Evolutionary conservation across 1,284 basidiomycete species (phyloP), one percentile per base, ranked within the genome.

Genomic region (Naganishia sp.): DNA sequence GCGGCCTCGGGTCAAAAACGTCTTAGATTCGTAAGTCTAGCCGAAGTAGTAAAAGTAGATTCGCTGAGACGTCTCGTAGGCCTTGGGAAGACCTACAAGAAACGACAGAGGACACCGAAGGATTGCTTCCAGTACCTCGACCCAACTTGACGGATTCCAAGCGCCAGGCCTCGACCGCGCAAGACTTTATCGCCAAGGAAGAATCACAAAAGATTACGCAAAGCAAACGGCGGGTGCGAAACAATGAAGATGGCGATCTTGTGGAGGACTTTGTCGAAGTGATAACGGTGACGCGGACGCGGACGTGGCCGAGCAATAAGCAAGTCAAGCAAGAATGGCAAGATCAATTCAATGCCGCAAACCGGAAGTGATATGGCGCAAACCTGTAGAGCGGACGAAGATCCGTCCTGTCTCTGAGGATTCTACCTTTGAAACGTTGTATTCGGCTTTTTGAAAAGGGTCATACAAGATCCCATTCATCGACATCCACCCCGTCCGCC

Each of bases 391-490:
- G 47, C 7, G 17, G 2, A 21, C n/a, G 47, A 32, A 5, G 35
- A 39, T 28, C 28, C 28, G 28, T 28, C 28, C 35, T 39, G 35
- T 9, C 7, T 10, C 35, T 10, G 3, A 13, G 3, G 35, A 39
- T 39, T 13, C 7, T 39, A 39, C 13, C 35, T 39, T 39, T 9
- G 35, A 10, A 9, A 9, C 7, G 35, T 39, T 39, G 35, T 39
- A 39, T 39, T 10, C 35, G 4, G 35, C 7, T 39, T 9, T 39
- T 39, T 39, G 35, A 3, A 35, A 9, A 25, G 21, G 28, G 21
- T 49, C 45, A 66, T 10, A 66, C 51, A 13, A 66, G 45, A 45
- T 66, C 65, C 65, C 65, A 66, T 49, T 66, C 65, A 62, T 66
- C 65, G 11, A 17, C 65, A 31, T 46, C 65, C 42, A 62, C 17